phyloP scores from a whole-genome alignment of 2,329 filamentous ascomycete genomes.

The Elsinoe ampelina region DNA sequence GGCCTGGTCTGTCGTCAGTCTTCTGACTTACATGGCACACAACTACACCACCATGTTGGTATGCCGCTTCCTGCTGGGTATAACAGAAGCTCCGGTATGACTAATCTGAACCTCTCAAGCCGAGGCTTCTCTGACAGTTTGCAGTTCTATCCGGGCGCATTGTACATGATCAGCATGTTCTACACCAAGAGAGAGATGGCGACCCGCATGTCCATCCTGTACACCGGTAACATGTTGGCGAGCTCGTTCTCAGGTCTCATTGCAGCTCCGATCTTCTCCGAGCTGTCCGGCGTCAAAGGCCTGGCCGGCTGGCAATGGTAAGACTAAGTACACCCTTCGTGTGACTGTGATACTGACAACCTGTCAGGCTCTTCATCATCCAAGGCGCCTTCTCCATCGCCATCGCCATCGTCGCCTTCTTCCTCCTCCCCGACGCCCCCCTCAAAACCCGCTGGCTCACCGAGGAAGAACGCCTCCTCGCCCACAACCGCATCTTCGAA shows the following conservation, averaged over 20 bases:
- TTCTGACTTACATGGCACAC: conserved; percentile 26
- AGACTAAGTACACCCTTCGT: not conserved
- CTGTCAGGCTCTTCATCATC: conserved; percentile 28
- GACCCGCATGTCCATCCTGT: conserved; percentile 44
- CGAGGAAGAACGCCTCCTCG: conserved; percentile 25
- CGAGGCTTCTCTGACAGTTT: conserved; percentile 23
- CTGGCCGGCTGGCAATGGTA: conserved; percentile 27
- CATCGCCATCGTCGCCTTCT: conserved; percentile 26
- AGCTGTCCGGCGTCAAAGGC: conserved; percentile 27
- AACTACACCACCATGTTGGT: conserved; percentile 22
- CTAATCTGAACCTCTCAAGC: no score
- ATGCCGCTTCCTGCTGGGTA: not conserved
- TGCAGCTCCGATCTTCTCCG: conserved; percentile 41
- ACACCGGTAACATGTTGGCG: conserved; percentile 41
- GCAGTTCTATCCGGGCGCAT: conserved; percentile 39
- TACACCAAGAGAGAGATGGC: conserved; percentile 46
- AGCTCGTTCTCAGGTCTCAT: conserved; percentile 47
- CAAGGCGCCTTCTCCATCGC: conserved; percentile 30
- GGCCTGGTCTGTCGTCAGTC: conserved; percentile 29
- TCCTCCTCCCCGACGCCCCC: conserved; percentile 32
- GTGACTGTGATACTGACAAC: conserved; percentile 17
- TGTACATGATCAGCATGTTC: conserved; percentile 22
- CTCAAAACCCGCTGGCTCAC: conserved; percentile 25
- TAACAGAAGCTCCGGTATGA: conserved; percentile 24
- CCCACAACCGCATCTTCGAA: conserved; percentile 25